Evolutionary conservation across 768 basidiomycete genomes (phyloP).

Genomic region (Lepiota brunneoincarnata): DNA sequence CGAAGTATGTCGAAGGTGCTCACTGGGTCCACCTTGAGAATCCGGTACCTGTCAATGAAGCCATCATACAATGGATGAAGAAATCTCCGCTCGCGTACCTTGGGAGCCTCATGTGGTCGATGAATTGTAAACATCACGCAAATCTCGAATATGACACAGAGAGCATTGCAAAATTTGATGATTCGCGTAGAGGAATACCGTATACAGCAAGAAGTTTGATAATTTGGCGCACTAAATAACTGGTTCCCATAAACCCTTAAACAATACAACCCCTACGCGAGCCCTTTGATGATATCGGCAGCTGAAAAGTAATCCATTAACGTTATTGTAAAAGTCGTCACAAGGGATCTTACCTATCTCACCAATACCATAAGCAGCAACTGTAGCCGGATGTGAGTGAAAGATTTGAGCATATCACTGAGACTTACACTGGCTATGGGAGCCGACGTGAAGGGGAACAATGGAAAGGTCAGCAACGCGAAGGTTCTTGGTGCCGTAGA

Average conservation of each 20-base stretch:
- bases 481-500: constrained; percentile 57
- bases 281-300: constrained; percentile 21
- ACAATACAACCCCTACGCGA: background rate
- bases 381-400: constrained; percentile 17
- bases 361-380: constrained; percentile 43
- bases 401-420: background rate
- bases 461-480: constrained; percentile 55
- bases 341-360: constrained; percentile 38
- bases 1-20: constrained; percentile 29
- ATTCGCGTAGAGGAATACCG: too few species aligned
- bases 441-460: constrained; percentile 47
- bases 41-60: constrained; percentile 47
- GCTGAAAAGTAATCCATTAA: constrained; percentile 13
- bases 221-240: too few species aligned
- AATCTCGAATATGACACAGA: too few species aligned
- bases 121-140: too few species aligned
- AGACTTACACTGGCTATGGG: constrained; percentile 41
- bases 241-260: too few species aligned
- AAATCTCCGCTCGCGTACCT: background rate
- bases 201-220: too few species aligned
- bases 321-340: background rate
- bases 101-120: too few species aligned
- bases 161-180: too few species aligned
- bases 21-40: constrained; percentile 73
- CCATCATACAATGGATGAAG: constrained; percentile 52